Conservation (phyloP, 129 eudicot genomes). For the Rutidosis leptorrhynchoides region DNA sequence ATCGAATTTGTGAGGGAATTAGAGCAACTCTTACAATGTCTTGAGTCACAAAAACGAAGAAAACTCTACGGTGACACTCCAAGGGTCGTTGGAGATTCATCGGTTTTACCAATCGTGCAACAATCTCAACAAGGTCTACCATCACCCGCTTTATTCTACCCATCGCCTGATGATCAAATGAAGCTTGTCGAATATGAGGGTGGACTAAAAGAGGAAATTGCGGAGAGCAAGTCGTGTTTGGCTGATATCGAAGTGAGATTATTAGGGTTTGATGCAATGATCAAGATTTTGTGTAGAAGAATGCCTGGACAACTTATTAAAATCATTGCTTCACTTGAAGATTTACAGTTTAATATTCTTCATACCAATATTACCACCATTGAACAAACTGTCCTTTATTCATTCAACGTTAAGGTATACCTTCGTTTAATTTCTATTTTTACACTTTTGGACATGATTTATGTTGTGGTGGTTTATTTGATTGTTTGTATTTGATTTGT, state of each 20-base stretch:
- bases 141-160: slow-evolving; percentile 26
- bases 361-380: slow-evolving; percentile 91
- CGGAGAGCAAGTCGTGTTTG: slow-evolving; percentile 85
- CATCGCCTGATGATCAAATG: slow-evolving; percentile 41
- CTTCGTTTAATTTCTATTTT: not conserved
- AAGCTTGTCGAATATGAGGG: slow-evolving; percentile 47
- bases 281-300: slow-evolving; percentile 86
- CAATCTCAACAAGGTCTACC: slow-evolving; percentile 40
- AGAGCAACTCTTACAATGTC: slow-evolving; percentile 93
- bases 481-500: not conserved
- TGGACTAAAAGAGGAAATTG: slow-evolving; percentile 61
- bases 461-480: not conserved
- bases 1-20: slow-evolving; percentile 90
- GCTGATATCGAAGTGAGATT: slow-evolving; percentile 91
- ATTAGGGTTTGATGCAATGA: slow-evolving; percentile 80
- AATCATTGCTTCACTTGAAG: slow-evolving; percentile 78
- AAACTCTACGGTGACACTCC: slow-evolving; percentile 70
- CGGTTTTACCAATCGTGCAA: slow-evolving; percentile 36
- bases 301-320: slow-evolving; percentile 88
- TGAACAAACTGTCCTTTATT: slow-evolving; percentile 94
- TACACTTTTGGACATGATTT: too few species aligned
- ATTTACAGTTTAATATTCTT: slow-evolving; percentile 75
- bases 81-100: slow-evolving; percentile 34
- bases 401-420: slow-evolving; percentile 91
- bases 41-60: slow-evolving; percentile 86